These are phyloP conservation scores for Neofusicoccum cordaticola DNA, from an alignment of 2,329 filamentous ascomycete species.

Conservation along the genomic window DNA sequence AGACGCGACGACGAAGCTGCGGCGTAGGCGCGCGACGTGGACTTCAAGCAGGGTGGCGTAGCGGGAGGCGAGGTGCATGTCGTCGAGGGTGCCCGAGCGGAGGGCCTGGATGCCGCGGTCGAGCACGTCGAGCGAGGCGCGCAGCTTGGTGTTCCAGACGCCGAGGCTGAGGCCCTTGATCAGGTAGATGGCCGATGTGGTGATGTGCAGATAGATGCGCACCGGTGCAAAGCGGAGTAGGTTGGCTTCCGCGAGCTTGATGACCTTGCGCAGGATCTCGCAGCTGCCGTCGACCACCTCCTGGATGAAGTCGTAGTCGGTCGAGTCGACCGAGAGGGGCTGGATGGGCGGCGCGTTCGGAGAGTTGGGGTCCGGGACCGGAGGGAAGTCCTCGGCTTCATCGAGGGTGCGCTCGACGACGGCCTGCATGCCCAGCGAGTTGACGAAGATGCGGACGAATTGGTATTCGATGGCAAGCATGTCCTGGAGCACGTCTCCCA, in stretches of 20 bases:
- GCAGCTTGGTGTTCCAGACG: slow-evolving; percentile 48
- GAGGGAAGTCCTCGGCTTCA: slow-evolving; percentile 30
- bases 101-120: slow-evolving; percentile 49
- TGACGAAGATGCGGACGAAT: slow-evolving; percentile 44
- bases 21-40: slow-evolving; percentile 38
- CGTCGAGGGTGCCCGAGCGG: slow-evolving; percentile 49
- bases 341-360: slow-evolving; percentile 35
- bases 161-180: slow-evolving; percentile 52
- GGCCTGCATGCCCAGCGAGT: slow-evolving; percentile 55
- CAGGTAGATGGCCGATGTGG: slow-evolving; percentile 55
- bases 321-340: slow-evolving; percentile 45
- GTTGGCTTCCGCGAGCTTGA: slow-evolving; percentile 46
- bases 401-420: slow-evolving; percentile 54
- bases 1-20: slow-evolving; percentile 37
- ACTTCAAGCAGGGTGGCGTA: slow-evolving; percentile 51
- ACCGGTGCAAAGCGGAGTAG: slow-evolving; percentile 53
- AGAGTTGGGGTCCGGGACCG: not conserved
- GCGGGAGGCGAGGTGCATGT: slow-evolving; percentile 52
- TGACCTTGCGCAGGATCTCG: slow-evolving; percentile 51
- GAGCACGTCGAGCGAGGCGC: slow-evolving; percentile 48
- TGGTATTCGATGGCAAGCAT: slow-evolving; percentile 54
- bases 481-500: slow-evolving; percentile 42
- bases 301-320: slow-evolving; percentile 55
- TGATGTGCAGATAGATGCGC: slow-evolving; percentile 53
- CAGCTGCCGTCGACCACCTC: slow-evolving; percentile 56